Conservation (phyloP, 495 filamentous ascomycete species). For the Annulohypoxylon maeteangense region DNA sequence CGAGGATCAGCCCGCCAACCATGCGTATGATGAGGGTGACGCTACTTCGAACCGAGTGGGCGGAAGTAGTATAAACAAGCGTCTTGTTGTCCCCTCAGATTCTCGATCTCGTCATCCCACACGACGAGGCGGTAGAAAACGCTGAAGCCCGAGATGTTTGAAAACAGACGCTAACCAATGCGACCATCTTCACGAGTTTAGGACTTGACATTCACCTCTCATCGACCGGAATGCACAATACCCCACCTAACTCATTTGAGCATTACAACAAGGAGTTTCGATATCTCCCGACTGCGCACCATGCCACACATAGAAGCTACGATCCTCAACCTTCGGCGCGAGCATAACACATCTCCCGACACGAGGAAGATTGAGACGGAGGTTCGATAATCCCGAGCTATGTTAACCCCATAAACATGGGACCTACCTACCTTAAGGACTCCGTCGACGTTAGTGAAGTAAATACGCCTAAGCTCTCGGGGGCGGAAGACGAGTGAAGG, state of each 20-base stretch:
- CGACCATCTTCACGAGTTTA: constrained; percentile 32
- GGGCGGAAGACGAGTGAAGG: constrained; percentile 20
- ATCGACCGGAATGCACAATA: constrained; percentile 24
- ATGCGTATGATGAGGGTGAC: constrained; percentile 18
- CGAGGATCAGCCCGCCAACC: constrained; percentile 7
- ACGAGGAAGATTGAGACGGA: constrained; percentile 18
- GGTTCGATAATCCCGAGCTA: constrained; percentile 24
- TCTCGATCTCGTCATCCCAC: constrained; percentile 21
- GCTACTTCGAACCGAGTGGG: constrained; percentile 32
- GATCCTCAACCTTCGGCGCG: constrained; percentile 16
- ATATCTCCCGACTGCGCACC: constrained; percentile 27
- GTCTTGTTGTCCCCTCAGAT: constrained; percentile 34
- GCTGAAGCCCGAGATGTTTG: constrained; percentile 7
- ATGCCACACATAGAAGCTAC: constrained; percentile 25
- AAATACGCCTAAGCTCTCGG: constrained; percentile 17
- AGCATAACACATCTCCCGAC: constrained; percentile 24
- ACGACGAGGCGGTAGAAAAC: constrained; percentile 23
- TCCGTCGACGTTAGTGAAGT: constrained; percentile 19
- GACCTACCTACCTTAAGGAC: constrained; percentile 7
- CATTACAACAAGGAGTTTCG: constrained; percentile 20
- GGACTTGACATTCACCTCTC: constrained; percentile 36
- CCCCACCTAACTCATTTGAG: constrained; percentile 31
- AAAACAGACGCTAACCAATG: constrained; percentile 29
- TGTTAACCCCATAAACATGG: constrained; percentile 12
- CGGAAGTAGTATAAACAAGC: constrained; percentile 42